Conservation (phyloP, 768 basidiomycete genomes). For the Brasilioporus rufonigricans region DNA sequence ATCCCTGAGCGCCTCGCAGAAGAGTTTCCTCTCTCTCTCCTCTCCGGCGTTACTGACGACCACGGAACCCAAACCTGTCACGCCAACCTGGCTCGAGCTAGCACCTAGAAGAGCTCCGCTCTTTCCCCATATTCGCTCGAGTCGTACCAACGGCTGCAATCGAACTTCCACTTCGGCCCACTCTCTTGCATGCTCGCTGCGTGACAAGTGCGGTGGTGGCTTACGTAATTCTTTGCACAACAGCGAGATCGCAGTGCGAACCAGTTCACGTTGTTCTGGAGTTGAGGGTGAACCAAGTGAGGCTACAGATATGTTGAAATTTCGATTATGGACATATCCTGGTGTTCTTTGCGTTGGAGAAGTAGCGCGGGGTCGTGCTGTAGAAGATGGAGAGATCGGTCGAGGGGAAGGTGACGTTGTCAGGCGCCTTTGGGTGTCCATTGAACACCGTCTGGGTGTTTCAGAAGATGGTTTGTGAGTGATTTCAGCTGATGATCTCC, state of each 20-base stretch:
- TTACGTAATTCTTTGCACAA: conserved; percentile 65
- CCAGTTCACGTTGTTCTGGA: conserved; percentile 63
- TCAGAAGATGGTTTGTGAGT: conserved; percentile 33
- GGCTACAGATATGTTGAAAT: conserved; percentile 57
- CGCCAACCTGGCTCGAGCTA: conserved; percentile 40
- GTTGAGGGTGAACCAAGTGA: conserved; percentile 50
- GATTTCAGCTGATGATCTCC: conserved; percentile 40
- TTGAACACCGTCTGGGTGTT: conserved; percentile 13
- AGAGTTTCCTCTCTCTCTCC: conserved; percentile 71
- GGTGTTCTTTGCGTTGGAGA: conserved; percentile 44
- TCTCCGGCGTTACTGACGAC: conserved; percentile 55
- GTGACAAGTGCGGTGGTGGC: conserved; percentile 55
- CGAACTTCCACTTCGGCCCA: conserved; percentile 78
- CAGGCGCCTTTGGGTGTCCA: conserved; percentile 28
- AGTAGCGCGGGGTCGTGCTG: conserved; percentile 41
- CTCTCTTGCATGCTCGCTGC: conserved; percentile 51
- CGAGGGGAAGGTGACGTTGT: conserved; percentile 33
- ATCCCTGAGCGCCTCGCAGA: conserved; percentile 75
- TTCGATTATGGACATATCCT: conserved; percentile 51
- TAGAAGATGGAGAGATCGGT: conserved; percentile 43
- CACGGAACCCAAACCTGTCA: conserved; percentile 29
- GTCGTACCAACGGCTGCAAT: conserved; percentile 54
- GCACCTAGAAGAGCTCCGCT: conserved; percentile 45
- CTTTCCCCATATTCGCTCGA: conserved; percentile 78
- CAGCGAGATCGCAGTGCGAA: conserved; percentile 61